These are phyloP conservation scores for Chlamydomonas reinhardtii DNA, from an alignment of 163 green algal genomes.

Conservation along the genomic window DNA sequence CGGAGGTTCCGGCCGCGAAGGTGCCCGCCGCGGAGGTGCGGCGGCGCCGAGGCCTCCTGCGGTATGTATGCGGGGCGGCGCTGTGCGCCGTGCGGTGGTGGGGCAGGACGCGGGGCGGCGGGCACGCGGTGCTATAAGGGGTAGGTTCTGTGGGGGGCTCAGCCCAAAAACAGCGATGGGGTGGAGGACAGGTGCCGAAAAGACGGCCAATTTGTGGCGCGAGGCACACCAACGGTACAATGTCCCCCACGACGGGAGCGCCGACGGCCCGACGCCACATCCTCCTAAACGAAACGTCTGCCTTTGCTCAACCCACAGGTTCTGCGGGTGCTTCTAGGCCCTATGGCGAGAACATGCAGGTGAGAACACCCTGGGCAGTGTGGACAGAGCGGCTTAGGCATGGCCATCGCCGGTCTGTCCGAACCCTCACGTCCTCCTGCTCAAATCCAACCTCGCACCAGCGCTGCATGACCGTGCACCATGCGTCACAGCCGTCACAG, in stretches of 20 bases:
- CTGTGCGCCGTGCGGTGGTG: neutral
- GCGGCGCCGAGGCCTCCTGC: neutral
- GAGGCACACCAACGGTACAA: neutral
- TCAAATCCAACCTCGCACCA: slow-evolving; percentile 10
- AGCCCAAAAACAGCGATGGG: neutral
- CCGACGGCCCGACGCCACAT: neutral
- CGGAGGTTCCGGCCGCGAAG: neutral
- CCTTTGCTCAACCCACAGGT: slow-evolving; percentile 6
- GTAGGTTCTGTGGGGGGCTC: slow-evolving; percentile 9
- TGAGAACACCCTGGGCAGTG: slow-evolving; percentile 11
- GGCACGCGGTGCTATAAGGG: neutral
- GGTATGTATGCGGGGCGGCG: neutral
- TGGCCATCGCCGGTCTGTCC: too few relatives aligned
- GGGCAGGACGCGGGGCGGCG: neutral
- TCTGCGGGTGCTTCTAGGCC: slow-evolving; percentile 2
- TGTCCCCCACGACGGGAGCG: too few relatives aligned
- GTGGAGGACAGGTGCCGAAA: slow-evolving; percentile 10
- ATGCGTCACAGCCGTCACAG: too few relatives aligned
- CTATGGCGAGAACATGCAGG: slow-evolving; percentile 12
- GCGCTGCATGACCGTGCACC: neutral
- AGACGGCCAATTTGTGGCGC: neutral
- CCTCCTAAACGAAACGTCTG: too few relatives aligned
- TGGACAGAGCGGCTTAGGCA: too few relatives aligned
- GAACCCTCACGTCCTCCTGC: neutral
- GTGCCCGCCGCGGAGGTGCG: neutral